Evolutionary conservation across 2,329 filamentous ascomycete species (phyloP), one percentile per base, ranked within the genome.

Genomic region (Herpotrichia juniperi): DNA sequence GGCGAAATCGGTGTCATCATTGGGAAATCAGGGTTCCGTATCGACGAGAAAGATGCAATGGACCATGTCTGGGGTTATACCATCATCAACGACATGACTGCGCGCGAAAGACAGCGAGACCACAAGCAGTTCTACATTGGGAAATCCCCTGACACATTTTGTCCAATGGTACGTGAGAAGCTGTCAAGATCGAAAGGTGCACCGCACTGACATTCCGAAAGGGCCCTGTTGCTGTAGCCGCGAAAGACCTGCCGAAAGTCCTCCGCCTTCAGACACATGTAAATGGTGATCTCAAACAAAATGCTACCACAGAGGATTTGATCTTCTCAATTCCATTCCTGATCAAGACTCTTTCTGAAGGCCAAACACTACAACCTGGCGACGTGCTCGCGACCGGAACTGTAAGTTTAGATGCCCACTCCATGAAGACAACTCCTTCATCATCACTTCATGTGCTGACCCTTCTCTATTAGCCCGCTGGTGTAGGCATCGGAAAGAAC

Each of bases 91-190:
- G 83, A 85, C 44, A 71, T 84, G n/a, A 83, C 82, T 0, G 80
- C 81, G 0, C 69, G 83, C 10, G 79, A 80, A 37, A 74, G 76
- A 57, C 83, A 85, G 62, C 66, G 80, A 22, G 81, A 85, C 43
- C 83, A 85, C 51, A 84, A 85, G 62, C 83, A 86, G 54, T 85
- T 84, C 62, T 85, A 79, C 49, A 78, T 86, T 43, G 82, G 83
- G 8, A 85, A 85, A 62, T 82, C 78, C 0, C 68, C 77, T 0
- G 81, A 85, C 61, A 83, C 80, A 0, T 84, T 80, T 56, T 84
- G 81, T 54, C 81, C 81, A 0, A 83, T 84, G 73, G 78, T 79
- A 55, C 12, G 50, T 46, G 19, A 17, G 8, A 10, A n/a, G 3
- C 16, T 7, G 12, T 37, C 7, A 17, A 37, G 9, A 6, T n/a